These are phyloP conservation scores for Saccharomycopsis vini DNA, from an alignment of 805 yeast species.

Conservation along the genomic window DNA sequence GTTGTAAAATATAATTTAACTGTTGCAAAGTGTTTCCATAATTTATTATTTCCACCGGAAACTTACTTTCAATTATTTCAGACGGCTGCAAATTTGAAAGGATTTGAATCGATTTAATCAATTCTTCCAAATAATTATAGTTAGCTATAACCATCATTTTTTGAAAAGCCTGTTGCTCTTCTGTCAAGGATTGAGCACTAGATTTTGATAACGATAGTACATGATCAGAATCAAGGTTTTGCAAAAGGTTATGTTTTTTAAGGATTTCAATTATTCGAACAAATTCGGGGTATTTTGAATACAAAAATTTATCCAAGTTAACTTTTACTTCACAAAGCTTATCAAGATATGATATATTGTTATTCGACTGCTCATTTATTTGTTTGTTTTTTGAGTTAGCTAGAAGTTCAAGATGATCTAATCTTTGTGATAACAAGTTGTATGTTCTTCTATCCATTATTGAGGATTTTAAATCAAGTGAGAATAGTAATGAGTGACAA, in stretches of 20 bases:
- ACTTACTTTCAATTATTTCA: background rate
- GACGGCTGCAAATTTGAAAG: background rate
- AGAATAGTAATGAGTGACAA: too few relatives aligned
- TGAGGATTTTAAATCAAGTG: too few relatives aligned
- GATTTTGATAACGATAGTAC: too few relatives aligned
- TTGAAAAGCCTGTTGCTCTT: too few relatives aligned
- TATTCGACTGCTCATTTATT: too few relatives aligned
- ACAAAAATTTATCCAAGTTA: background rate
- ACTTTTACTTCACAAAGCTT: background rate
- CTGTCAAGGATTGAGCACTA: too few relatives aligned
- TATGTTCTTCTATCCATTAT: constrained; percentile 12
- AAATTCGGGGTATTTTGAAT: constrained; percentile 3
- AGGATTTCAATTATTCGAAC: constrained; percentile 1
- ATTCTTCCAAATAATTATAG: too few relatives aligned
- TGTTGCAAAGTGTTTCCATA: background rate
- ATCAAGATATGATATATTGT: background rate
- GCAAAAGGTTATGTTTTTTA: constrained; percentile 2
- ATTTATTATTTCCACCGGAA: background rate
- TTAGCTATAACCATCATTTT: background rate
- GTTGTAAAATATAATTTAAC: too few relatives aligned
- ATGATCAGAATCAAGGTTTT: background rate
- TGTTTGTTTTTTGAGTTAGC: background rate
- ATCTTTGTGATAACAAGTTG: constrained; percentile 5
- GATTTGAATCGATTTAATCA: background rate
- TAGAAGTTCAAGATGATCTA: constrained; percentile 13